Evolutionary conservation across 306 rosid species (phyloP).

Genomic region (Delonix regia): DNA sequence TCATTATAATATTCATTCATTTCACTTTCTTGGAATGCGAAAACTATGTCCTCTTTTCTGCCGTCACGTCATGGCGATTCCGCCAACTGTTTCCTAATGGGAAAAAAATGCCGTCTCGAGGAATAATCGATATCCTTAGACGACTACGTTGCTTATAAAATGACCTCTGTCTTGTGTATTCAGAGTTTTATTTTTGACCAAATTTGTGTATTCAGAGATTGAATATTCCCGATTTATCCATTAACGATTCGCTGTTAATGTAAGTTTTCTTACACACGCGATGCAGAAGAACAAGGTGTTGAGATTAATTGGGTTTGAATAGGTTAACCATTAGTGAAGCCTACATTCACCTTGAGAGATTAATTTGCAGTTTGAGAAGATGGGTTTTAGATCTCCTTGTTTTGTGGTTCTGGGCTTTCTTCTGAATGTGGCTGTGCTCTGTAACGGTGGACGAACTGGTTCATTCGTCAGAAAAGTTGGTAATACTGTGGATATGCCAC

Average conservation of each 20-base stretch:
- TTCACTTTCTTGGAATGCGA: not conserved
- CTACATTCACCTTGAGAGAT: not conserved
- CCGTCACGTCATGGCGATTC: not conserved
- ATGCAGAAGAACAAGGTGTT: not conserved
- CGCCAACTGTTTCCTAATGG: not conserved
- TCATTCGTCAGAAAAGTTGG: conserved; percentile 45
- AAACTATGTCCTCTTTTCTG: not conserved
- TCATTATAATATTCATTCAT: not conserved
- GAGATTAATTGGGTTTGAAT: not conserved
- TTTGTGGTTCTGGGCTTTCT: conserved; percentile 35
- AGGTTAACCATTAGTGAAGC: not conserved
- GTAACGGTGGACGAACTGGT: conserved; percentile 63
- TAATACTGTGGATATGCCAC: conserved; percentile 53
- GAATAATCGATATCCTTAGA: not conserved
- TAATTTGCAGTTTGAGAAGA: conserved; percentile 9
- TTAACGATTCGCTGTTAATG: not conserved
- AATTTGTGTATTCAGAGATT: too few relatives aligned
- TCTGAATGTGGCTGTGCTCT: conserved; percentile 39
- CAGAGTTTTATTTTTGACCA: too few relatives aligned
- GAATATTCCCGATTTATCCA: not conserved
- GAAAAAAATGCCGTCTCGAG: not conserved
- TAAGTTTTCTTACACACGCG: not conserved
- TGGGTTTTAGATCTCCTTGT: conserved; percentile 43
- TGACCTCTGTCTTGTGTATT: not conserved
- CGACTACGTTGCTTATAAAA: not conserved